These are phyloP conservation scores for Trichoderma hamatum DNA, from an alignment of 2,329 filamentous ascomycete genomes.

Conservation along the genomic window DNA sequence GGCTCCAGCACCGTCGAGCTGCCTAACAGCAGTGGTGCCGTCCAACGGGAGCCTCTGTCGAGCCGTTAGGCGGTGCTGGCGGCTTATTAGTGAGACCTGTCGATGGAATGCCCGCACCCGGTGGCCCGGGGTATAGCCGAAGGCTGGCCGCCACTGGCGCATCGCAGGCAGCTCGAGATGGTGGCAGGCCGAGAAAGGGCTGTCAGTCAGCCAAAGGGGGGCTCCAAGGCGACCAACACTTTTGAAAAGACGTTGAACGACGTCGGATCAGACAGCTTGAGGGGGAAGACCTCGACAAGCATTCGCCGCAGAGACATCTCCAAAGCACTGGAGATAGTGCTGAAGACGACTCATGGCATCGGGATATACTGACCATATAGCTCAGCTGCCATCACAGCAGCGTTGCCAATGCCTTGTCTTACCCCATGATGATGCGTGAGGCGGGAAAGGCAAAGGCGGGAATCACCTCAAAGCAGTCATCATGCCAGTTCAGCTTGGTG, in stretches of 20 bases:
- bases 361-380: constrained; percentile 21
- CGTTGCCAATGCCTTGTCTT: constrained; percentile 1
- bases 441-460: neutral
- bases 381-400: constrained; percentile 2
- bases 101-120: neutral
- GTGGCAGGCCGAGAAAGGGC: constrained; percentile 19
- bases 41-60: neutral
- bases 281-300: neutral
- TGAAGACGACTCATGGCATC: neutral
- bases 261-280: neutral
- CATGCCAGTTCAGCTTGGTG: neutral
- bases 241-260: neutral
- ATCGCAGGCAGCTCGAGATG: constrained; percentile 22
- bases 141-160: constrained; percentile 23
- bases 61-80: neutral
- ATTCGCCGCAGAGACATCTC: neutral
- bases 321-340: neutral
- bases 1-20: neutral
- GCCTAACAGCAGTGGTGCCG: neutral
- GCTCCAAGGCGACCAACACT: neutral
- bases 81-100: constrained; percentile 5
- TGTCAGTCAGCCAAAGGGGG: constrained; percentile 4
- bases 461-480: neutral
- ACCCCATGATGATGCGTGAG: neutral
- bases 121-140: constrained; percentile 18